Percentiles rank a stretch among this genome's conserved stretches.
phyloP scores from a whole-genome alignment of 805 yeast genomes.

The Suhomyces vadensis region DNA sequence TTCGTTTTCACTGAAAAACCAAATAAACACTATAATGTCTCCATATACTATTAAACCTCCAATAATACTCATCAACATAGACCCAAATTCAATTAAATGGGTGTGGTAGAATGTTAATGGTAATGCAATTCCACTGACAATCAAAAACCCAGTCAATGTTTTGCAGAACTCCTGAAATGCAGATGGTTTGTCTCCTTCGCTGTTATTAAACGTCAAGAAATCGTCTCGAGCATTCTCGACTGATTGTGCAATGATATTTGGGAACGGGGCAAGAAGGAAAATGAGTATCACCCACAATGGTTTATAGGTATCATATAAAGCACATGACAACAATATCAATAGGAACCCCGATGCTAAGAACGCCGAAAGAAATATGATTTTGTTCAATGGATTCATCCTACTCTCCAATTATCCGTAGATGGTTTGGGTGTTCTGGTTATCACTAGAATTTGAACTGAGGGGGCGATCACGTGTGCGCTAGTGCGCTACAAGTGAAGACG shows the following conservation, averaged over 20 bases:
- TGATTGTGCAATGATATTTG: slow-evolving; percentile 40
- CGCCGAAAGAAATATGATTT: slow-evolving; percentile 47
- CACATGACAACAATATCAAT: slow-evolving; percentile 45
- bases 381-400: slow-evolving; percentile 46
- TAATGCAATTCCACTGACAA: slow-evolving; percentile 46
- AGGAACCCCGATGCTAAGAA: slow-evolving; percentile 47
- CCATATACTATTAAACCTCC: slow-evolving; percentile 48
- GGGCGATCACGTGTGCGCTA: not conserved
- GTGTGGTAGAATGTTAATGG: slow-evolving; percentile 44
- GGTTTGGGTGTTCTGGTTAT: no score
- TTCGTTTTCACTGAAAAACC: slow-evolving; percentile 48
- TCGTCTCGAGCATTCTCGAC: slow-evolving; percentile 43
- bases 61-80: slow-evolving; percentile 43
- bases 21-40: slow-evolving; percentile 44
- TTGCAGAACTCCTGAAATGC: slow-evolving; percentile 42
- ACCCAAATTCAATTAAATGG: slow-evolving; percentile 36
- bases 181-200: slow-evolving; percentile 37
- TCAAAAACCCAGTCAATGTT: slow-evolving; percentile 39
- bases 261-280: slow-evolving; percentile 46
- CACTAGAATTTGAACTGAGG: not conserved
- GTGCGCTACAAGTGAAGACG: no score
- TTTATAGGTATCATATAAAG: slow-evolving; percentile 43
- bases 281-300: slow-evolving; percentile 45
- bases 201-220: slow-evolving; percentile 45
- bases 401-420: no score